Conservation (phyloP, 495 filamentous ascomycete species). For the Ascodesmis nigricans region DNA sequence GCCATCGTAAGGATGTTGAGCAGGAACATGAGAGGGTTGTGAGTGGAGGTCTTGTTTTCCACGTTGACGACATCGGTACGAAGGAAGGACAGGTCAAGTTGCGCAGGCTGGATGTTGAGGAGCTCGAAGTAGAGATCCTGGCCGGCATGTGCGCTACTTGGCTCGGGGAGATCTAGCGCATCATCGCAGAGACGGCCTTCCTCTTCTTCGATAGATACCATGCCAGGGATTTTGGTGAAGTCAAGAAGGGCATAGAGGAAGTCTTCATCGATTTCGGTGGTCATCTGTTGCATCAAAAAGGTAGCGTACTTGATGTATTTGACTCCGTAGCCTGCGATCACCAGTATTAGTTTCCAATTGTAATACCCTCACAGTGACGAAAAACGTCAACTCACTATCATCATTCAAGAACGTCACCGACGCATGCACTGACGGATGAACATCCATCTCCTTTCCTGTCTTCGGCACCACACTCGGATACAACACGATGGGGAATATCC, state of each 20-base stretch:
- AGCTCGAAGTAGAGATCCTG: constrained; percentile 97
- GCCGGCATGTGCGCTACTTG: constrained; percentile 54
- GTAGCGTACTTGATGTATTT: constrained; percentile 98
- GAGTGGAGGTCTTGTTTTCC: constrained; percentile 74
- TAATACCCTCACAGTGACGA: background rate
- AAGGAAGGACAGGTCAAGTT: constrained; percentile 90
- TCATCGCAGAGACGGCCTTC: constrained; percentile 79
- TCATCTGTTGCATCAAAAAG: constrained; percentile 88
- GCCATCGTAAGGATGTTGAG: constrained; percentile 98
- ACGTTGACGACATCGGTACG: constrained; percentile 90
- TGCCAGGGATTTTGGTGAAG: constrained; percentile 82
- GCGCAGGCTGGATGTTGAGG: constrained; percentile 90
- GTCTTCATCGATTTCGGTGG: constrained; percentile 89
- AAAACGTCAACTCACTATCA: constrained; percentile 31
- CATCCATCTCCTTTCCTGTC: constrained; percentile 88
- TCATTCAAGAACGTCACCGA: constrained; percentile 91
- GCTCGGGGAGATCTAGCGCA: constrained; percentile 73
- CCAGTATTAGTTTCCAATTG: constrained; percentile 8
- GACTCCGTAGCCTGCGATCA: constrained; percentile 91
- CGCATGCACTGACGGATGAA: constrained; percentile 79
- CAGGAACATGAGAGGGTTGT: constrained; percentile 91
- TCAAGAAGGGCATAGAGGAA: constrained; percentile 91
- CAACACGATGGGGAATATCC: constrained; percentile 89
- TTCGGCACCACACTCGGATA: constrained; percentile 98
- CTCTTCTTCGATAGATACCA: constrained; percentile 66